Evolutionary conservation across 148 eudicot species (phyloP), one percentile per base, ranked within the genome.

Genomic region (Diospyros lotus): DNA sequence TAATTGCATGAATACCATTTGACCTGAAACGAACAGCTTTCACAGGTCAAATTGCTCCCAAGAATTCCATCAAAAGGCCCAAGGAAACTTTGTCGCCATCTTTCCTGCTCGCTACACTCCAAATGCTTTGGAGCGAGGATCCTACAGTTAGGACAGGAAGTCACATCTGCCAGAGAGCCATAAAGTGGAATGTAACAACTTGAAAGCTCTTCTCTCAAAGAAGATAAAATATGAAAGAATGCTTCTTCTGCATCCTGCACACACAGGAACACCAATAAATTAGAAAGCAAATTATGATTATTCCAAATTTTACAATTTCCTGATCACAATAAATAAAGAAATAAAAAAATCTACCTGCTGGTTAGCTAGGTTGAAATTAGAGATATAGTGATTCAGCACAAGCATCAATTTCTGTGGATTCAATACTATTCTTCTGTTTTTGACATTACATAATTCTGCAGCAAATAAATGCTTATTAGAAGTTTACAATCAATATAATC

Each of bases 211-310:
- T 89, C 97, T 83, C 94, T 89, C 83, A 94, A 71, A 59, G 96
- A 90, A 76, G 96, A 87, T 55, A 94, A 83, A 72, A 94, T 87
- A 88, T 86, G 97, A 76, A 86, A 84, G 72, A 94, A 87, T 76
- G 97, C 96, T 87, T 94, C 98, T 79, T 89, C 98, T 43, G 97
- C 97, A 85, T 94, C 98, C 98, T 94, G 84, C 68, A 72, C 13
- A 68, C 9, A 76, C 46, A 79, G 61, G 53, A 68, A 75, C 14
- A 64, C 66, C 58, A 67, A 71, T 15, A 18, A 17, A 71, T 78
- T 63, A 77, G 69, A 78, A 50, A 69, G 28, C 61, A 60, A 52
- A 58, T 46, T 53, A 74, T 43, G 12, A 69, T 50, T 3, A 42
- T 51, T 45, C 54, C 69, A 40, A 73, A 18, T 63, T 10, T 18